Percentiles rank a stretch among this genome's conserved stretches.
Conservation (phyloP, 768 basidiomycete species). For the Collybia mongolica region DNA sequence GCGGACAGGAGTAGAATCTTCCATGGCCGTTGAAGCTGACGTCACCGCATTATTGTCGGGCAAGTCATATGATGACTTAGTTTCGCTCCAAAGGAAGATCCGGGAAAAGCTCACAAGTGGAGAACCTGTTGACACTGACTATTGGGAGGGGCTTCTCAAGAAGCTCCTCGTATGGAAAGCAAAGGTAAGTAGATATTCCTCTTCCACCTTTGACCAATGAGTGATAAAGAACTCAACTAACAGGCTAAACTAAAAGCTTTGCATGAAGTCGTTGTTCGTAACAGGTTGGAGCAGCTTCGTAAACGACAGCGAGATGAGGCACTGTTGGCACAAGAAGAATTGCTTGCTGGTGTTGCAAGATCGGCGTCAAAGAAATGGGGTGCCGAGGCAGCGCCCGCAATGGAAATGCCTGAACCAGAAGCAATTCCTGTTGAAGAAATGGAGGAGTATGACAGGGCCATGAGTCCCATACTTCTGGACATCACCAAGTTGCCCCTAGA, state of each 20-base stretch:
- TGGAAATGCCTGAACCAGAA: conserved; percentile 30
- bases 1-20: conserved; percentile 65
- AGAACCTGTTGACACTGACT: conserved; percentile 95
- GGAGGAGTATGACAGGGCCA: conserved; percentile 79
- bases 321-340: conserved; percentile 87
- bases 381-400: conserved; percentile 33
- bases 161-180: conserved; percentile 96
- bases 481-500: conserved; percentile 70
- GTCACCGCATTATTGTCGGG: conserved; percentile 79
- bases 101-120: conserved; percentile 88
- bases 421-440: conserved; percentile 53
- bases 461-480: conserved; percentile 82
- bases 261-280: conserved; percentile 96
- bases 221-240: conserved; percentile 9
- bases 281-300: conserved; percentile 93
- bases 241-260: conserved; percentile 89
- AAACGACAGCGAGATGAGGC: conserved; percentile 97
- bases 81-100: conserved; percentile 79
- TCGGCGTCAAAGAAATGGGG: conserved; percentile 42
- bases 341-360: conserved; percentile 74
- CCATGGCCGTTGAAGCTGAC: conserved; percentile 82
- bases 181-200: conserved; percentile 66
- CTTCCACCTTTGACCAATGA: neutral
- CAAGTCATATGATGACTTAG: conserved; percentile 84
- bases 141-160: conserved; percentile 93